phyloP scores from a whole-genome alignment of 768 basidiomycete species.

The Collybia mongolica region DNA sequence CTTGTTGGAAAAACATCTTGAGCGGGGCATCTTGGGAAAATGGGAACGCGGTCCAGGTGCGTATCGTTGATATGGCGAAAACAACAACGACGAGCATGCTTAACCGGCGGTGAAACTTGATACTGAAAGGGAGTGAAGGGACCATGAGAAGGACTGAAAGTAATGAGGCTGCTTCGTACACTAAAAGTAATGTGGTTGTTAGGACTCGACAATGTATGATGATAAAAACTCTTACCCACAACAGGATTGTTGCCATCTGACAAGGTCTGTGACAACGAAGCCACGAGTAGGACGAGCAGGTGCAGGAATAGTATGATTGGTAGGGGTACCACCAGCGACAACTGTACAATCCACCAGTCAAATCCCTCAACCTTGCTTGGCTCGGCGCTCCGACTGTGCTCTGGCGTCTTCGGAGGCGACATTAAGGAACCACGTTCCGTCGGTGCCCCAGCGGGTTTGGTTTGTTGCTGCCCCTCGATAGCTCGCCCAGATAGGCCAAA shows the following conservation, averaged over 20 bases:
- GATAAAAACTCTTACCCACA: constrained; percentile 38
- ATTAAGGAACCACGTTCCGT: constrained; percentile 13
- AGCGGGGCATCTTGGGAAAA: constrained; percentile 62
- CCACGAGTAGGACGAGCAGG: constrained; percentile 43
- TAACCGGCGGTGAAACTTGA: background rate
- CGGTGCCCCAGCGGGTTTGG: background rate
- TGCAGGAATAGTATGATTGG: constrained; percentile 55
- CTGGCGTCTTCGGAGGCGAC: background rate
- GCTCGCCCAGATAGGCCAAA: no score
- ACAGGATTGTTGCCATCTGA: constrained; percentile 52
- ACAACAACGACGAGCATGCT: constrained; percentile 20
- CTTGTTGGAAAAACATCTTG: constrained; percentile 73
- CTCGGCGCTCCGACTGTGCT: background rate
- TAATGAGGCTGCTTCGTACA: constrained; percentile 46
- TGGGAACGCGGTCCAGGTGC: constrained; percentile 43
- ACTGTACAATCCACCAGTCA: constrained; percentile 58
- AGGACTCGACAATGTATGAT: background rate
- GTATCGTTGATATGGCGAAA: constrained; percentile 39
- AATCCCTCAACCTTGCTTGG: constrained; percentile 18
- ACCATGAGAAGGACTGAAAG: constrained; percentile 51
- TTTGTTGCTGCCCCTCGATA: no score
- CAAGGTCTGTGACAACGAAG: constrained; percentile 54
- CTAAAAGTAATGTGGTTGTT: constrained; percentile 27
- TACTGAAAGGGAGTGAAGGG: constrained; percentile 62
- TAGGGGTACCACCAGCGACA: constrained; percentile 51